Evolutionary conservation across 495 filamentous ascomycete species (phyloP).

Genomic region (Hypoxylon fragiforme): DNA sequence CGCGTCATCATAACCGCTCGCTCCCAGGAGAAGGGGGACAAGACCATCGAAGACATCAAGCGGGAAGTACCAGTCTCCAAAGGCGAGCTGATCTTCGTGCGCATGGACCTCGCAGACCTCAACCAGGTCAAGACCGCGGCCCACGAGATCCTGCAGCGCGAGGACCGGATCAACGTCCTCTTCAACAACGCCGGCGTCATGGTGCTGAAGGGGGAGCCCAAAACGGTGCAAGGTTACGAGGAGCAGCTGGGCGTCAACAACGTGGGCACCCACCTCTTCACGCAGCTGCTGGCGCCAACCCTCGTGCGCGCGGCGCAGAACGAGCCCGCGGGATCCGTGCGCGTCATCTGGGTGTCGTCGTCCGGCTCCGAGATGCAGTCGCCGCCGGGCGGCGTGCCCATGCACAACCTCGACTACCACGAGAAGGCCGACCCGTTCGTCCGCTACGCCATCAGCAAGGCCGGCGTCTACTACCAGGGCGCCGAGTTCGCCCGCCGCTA

Average conservation of each 20-base stretch:
- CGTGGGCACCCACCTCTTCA: constrained; percentile 46
- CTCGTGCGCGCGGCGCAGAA: constrained; percentile 41
- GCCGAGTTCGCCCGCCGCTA: constrained; percentile 38
- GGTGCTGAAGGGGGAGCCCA: background rate
- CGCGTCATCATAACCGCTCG: constrained; percentile 53
- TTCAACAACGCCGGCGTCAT: constrained; percentile 26
- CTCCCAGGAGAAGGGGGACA: constrained; percentile 28
- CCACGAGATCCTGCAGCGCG: constrained; percentile 14
- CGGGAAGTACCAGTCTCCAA: constrained; percentile 9
- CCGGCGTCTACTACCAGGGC: constrained; percentile 36
- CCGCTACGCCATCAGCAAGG: constrained; percentile 45
- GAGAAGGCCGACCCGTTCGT: background rate
- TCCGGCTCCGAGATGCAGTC: constrained; percentile 17
- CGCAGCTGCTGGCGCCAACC: constrained; percentile 48
- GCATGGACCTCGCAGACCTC: constrained; percentile 33
- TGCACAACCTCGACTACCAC: constrained; percentile 41
- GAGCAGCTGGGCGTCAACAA: constrained; percentile 44
- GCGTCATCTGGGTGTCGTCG: constrained; percentile 49
- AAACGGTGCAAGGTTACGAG: constrained; percentile 43
- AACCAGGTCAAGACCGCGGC: constrained; percentile 18
- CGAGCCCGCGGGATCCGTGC: constrained; percentile 36
- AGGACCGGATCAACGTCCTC: constrained; percentile 29
- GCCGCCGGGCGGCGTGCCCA: constrained; percentile 33
- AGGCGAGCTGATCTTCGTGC: constrained; percentile 27
- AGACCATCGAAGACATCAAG: constrained; percentile 31